These are phyloP conservation scores for Tremellales sp. DNA, from an alignment of 1,284 basidiomycete species.

Conservation along the genomic window DNA sequence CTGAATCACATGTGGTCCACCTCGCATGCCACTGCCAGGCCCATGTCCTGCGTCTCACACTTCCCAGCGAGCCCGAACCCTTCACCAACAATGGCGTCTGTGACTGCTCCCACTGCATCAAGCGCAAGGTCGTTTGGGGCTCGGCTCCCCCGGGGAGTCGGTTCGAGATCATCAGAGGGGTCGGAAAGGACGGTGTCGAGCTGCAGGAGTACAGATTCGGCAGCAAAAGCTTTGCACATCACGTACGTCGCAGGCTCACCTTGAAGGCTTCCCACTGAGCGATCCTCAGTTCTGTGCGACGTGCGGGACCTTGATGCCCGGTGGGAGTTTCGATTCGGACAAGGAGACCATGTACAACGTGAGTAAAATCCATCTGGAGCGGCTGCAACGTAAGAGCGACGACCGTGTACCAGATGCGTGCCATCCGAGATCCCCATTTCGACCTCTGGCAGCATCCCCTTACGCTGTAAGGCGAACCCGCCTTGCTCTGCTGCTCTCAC, in stretches of 20 bases:
- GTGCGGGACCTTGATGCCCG: constrained; percentile 14
- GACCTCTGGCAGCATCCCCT: constrained; percentile 15
- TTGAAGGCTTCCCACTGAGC: background rate
- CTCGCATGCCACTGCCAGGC: constrained; percentile 24
- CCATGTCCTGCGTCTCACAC: constrained; percentile 9
- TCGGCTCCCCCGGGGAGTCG: constrained; percentile 8
- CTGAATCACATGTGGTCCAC: too few species aligned
- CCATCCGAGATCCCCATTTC: constrained; percentile 14
- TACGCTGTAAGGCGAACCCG: constrained; percentile 6
- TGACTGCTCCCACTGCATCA: constrained; percentile 21
- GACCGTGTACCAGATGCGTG: constrained; percentile 12
- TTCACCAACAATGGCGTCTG: constrained; percentile 13
- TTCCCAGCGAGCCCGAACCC: constrained; percentile 8
- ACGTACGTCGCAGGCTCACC: constrained; percentile 13
- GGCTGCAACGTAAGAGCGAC: background rate
- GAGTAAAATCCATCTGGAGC: background rate
- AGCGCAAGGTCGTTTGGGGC: constrained; percentile 16
- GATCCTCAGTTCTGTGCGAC: constrained; percentile 12
- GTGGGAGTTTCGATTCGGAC: constrained; percentile 2
- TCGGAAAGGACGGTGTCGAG: constrained; percentile 10
- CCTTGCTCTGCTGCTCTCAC: background rate
- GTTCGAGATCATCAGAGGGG: constrained; percentile 3
- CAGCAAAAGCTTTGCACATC: constrained; percentile 10
- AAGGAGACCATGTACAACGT: constrained; percentile 16
- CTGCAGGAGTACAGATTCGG: constrained; percentile 17